Evolutionary conservation across 495 filamentous ascomycete species (phyloP), one percentile per base, ranked within the genome.

Genomic region (Acidomyces sp.): DNA sequence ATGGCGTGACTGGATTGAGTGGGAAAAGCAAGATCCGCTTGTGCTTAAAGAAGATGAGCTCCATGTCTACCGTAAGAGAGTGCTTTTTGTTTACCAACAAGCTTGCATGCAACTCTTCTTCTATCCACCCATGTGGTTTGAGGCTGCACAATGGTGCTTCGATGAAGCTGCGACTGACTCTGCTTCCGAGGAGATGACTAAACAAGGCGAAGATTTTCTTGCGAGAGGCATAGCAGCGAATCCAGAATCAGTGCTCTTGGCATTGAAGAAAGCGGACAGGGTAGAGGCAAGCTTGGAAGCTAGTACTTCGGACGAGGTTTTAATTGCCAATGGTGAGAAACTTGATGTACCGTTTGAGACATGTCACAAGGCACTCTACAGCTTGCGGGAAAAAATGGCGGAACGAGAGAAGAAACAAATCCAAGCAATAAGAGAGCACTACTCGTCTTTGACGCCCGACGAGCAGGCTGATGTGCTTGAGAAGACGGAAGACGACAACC

Each of bases 111-210:
- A 86, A 6, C 62, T 97, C 45, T 71, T 85, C 39, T 97, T 94
- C 55, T 82, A 85, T 68, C 90, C 92, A 2, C 82, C 88, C 56
- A 75, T 95, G 47, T 97, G 90, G 90, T 88, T 81, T 48, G 85
- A 94, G 34, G 90, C 87, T 2, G 82, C 86, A 10, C 82, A 94
- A 42, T 97, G 87, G 67, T 94, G 86, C 61, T 82, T 86, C 55
- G 65, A 75, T 35, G 86, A 93, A 54, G 73, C 73, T 37, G 58
- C 77, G 62, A 74, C 71, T 26, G 62, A 63, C 13, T n/a, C n/a
- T n/a, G n/a, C n/a, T n/a, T n/a, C n/a, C n/a, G 76, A 80, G 37
- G 39, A 43, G 11, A 30, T 47, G 39, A 35, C 13, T 7, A 28
- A 11, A 30, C 21, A 47, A 18, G 82, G 82, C 16, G 77, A 78